These are phyloP conservation scores for Phytophthora sp. DNA, from an alignment of 352 stramenopile genomes.

Conservation along the genomic window DNA sequence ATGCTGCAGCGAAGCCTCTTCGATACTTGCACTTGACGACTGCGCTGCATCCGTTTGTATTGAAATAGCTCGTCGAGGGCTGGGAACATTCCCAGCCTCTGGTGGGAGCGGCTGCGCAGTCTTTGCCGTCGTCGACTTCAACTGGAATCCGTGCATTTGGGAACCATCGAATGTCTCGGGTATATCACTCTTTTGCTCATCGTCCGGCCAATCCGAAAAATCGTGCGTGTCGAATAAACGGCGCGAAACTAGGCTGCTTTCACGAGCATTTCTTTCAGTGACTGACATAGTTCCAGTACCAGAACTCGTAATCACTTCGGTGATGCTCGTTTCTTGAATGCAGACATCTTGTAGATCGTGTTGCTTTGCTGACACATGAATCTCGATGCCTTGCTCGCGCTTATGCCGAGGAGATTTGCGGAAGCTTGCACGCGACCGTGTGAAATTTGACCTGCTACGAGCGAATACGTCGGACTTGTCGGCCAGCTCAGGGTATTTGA, in stretches of 20 bases:
- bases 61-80: not conserved
- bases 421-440: slow-evolving; percentile 30
- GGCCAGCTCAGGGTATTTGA: slow-evolving; percentile 45
- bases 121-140: not conserved
- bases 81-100: not conserved
- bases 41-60: slow-evolving; percentile 3
- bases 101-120: not conserved
- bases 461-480: slow-evolving; percentile 29
- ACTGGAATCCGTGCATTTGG: slow-evolving; percentile 25
- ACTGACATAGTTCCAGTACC: not conserved
- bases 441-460: slow-evolving; percentile 19
- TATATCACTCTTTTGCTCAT: slow-evolving; percentile 10
- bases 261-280: slow-evolving; percentile 2
- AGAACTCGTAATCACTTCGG: not conserved
- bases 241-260: slow-evolving; percentile 6
- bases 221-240: slow-evolving; percentile 20
- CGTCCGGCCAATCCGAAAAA: slow-evolving; percentile 3
- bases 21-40: slow-evolving; percentile 11
- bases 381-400: slow-evolving; percentile 38
- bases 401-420: slow-evolving; percentile 35
- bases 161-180: slow-evolving; percentile 28
- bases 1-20: slow-evolving; percentile 13
- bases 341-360: slow-evolving; percentile 5
- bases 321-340: not conserved
- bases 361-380: slow-evolving; percentile 37